Conservation (phyloP, 169 alveolate genomes). For the Plasmodium sp. region DNA sequence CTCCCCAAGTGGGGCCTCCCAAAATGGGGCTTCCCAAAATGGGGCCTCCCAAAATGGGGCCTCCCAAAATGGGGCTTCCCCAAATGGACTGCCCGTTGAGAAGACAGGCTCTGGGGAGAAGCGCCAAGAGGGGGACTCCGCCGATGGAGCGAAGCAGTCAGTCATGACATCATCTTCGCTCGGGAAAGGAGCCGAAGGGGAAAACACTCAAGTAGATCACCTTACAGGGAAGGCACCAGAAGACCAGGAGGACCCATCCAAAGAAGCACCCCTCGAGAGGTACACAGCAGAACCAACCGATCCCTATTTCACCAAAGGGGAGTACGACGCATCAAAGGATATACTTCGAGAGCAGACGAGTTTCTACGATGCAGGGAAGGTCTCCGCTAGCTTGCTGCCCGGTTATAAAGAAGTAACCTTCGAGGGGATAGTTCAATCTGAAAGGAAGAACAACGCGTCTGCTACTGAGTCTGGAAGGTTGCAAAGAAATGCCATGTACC, state of each 20-base stretch:
- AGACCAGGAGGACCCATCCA: background rate
- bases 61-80: background rate
- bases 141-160: background rate
- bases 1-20: background rate
- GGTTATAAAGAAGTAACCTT: slow-evolving; percentile 28
- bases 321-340: slow-evolving; percentile 20
- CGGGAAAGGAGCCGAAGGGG: background rate
- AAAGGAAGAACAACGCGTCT: background rate
- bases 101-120: background rate
- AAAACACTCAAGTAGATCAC: background rate
- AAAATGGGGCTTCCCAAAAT: background rate
- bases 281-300: background rate
- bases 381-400: slow-evolving; percentile 13
- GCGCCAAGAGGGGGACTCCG: background rate
- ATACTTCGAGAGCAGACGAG: slow-evolving; percentile 7
- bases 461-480: background rate
- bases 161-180: background rate
- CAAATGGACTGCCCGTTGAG: background rate
- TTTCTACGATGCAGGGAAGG: background rate
- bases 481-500: slow-evolving; percentile 1
- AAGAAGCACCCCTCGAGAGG: background rate
- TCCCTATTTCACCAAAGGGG: slow-evolving; percentile 31
- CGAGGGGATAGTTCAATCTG: background rate
- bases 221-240: background rate
- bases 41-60: background rate